A percentile compares a stretch with the other conserved stretches of the same genome.
phyloP scores from a whole-genome alignment of 2,329 filamentous ascomycete genomes.

The Purpureocillium takamizusanense region DNA sequence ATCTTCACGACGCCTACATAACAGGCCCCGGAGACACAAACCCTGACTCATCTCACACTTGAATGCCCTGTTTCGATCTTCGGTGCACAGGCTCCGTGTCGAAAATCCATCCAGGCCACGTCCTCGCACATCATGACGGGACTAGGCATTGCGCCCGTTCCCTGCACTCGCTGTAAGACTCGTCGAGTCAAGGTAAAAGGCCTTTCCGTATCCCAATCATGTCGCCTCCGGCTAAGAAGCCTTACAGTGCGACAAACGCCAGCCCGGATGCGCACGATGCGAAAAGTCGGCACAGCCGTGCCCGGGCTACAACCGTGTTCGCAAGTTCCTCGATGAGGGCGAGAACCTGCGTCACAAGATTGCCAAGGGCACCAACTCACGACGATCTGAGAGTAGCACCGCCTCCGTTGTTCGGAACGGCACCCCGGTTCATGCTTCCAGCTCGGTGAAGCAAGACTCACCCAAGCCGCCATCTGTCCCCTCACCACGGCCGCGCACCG shows the following conservation, averaged over 20 bases:
- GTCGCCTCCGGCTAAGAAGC: not conserved
- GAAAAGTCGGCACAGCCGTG: slow-evolving; percentile 9
- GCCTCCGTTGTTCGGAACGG: no score
- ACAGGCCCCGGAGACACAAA: no score
- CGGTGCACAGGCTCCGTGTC: no score
- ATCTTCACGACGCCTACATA: no score
- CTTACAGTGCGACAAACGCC: slow-evolving; percentile 9
- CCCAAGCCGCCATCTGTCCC: no score
- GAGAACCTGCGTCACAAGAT: slow-evolving; percentile 9
- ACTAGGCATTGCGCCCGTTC: slow-evolving; percentile 8
- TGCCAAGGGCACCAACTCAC: not conserved
- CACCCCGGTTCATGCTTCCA: no score
- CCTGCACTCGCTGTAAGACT: slow-evolving; percentile 9
- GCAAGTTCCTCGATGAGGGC: slow-evolving; percentile 9
- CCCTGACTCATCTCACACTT: no score
- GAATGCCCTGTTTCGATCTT: no score
- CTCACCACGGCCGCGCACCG: no score
- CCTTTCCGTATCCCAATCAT: not conserved
- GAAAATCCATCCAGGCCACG: no score
- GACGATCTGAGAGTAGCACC: no score
- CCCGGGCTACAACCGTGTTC: slow-evolving; percentile 10
- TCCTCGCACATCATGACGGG: not conserved
- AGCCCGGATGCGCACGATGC: slow-evolving; percentile 8
- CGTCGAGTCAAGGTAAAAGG: slow-evolving; percentile 10
- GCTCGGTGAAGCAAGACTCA: no score